A percentile compares a stretch with the other conserved stretches of the same genome.
These are phyloP conservation scores for Perkinsus chesapeaki DNA, from an alignment of 169 alveolate genomes.

Conservation along the genomic window DNA sequence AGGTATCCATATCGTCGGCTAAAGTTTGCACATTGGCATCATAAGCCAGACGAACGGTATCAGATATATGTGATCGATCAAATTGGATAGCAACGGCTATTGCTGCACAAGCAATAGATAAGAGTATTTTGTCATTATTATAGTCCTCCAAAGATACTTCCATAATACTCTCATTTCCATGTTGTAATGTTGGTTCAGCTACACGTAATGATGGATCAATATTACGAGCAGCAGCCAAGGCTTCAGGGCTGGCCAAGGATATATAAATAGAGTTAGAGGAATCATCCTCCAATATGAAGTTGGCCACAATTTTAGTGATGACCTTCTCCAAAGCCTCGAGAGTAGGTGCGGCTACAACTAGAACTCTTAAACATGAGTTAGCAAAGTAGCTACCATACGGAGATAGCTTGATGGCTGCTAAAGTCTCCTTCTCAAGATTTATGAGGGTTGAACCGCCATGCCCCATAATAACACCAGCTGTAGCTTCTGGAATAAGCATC, in stretches of 20 bases:
- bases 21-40: neutral
- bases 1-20: neutral
- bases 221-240: neutral
- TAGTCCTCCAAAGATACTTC: neutral
- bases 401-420: neutral
- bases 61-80: neutral
- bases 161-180: neutral
- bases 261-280: neutral
- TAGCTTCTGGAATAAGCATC: neutral
- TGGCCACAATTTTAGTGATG: neutral
- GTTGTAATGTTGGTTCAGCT: neutral
- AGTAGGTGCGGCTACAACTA: neutral
- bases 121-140: neutral
- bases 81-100: neutral
- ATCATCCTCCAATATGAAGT: neutral
- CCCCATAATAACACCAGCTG: neutral
- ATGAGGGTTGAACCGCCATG: neutral
- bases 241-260: neutral
- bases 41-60: neutral
- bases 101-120: neutral
- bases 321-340: neutral
- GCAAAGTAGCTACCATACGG: neutral
- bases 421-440: neutral
- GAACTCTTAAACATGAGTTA: neutral
- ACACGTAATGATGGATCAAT: neutral